Base-by-base conservation (phyloP, 139 green algal genomes). In the Pedinophyceae sp. region DNA sequence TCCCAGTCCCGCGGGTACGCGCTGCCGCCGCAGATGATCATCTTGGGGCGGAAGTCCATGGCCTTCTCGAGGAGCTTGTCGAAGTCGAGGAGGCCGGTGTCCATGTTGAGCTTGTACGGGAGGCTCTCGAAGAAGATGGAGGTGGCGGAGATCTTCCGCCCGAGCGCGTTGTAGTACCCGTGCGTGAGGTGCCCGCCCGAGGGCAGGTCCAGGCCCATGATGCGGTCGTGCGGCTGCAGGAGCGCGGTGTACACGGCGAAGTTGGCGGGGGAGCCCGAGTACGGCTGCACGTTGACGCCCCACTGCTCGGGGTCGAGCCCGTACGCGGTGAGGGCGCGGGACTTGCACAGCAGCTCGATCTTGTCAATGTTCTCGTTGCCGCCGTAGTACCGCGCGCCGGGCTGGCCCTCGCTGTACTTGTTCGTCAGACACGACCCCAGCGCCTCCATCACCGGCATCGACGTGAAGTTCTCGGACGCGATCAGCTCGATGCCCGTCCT, bases 401-500 rank as follows among this genome's bases (percentile, higher is more conserved):
- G 87, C 66, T 94, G 79, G 0, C 89, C 89, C 68, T 97, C 89
- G 19, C 70, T 87, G 72, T 97, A 97, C 68, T 97, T 97, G 82
- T 97, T 97, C 2, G 89, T 97, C 26, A 97, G 66, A 67, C 74
- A 85, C n/a, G 80, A 93, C 20, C 89, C 89, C 48, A 97, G 72
- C 5, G 74, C 84, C 68, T 97, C 86, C 75, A 97, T 87, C 17
- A 97, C 89, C 0, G 85, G 79, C 50, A 56, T 45, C 6, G 75
- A 90, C 0, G 89, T 97, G 68, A 97, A 97, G 67, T 97, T 97
- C 64, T 97, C 89, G 2, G 73, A 88, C 2, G 89, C 89, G 57
- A 97, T 97, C 17, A 97, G 83, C 80, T 97, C 89, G 47, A 97
- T 95, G 27, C 89, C 89, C 43, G 73, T 80, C 78, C 82, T 93